phyloP scores from a whole-genome alignment of 371 early-diverging fungal species.

The Mucor ambiguus region DNA sequence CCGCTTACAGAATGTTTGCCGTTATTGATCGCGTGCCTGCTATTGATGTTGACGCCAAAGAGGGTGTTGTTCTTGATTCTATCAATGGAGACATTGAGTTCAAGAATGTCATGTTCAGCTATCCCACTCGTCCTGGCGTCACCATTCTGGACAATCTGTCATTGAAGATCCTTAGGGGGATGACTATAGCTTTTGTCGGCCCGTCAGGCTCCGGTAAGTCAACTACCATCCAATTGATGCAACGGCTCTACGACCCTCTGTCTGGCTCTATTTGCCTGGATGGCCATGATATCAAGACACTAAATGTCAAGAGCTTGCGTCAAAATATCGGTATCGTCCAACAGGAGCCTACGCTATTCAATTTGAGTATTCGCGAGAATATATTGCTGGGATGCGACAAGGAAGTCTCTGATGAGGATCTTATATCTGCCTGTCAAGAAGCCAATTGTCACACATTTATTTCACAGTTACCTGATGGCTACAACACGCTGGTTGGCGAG shows the following conservation, averaged over 20 bases:
- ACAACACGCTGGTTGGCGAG: conserved; percentile 67
- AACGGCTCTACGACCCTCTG: conserved; percentile 67
- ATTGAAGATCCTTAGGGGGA: conserved; percentile 62
- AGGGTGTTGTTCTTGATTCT: conserved; percentile 33
- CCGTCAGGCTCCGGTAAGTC: conserved; percentile 71
- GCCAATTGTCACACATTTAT: conserved; percentile 79
- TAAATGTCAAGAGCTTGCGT: conserved; percentile 60
- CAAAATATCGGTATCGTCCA: conserved; percentile 68
- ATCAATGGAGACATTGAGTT: conserved; percentile 60
- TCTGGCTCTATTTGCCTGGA: conserved; percentile 61
- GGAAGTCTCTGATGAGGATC: conserved; percentile 51
- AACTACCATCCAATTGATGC: conserved; percentile 61
- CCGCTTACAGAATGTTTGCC: conserved; percentile 69
- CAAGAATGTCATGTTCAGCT: conserved; percentile 64
- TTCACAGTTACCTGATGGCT: conserved; percentile 60
- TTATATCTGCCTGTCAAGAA: conserved; percentile 63
- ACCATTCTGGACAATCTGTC: conserved; percentile 56
- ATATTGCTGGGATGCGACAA: conserved; percentile 61
- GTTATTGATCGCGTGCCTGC: conserved; percentile 73
- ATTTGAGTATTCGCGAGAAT: conserved; percentile 74
- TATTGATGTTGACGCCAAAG: conserved; percentile 57
- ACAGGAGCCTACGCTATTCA: conserved; percentile 79
- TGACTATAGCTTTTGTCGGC: conserved; percentile 69
- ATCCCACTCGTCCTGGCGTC: conserved; percentile 64
- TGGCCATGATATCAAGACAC: conserved; percentile 44